Base-by-base conservation (phyloP, 805 yeast genomes). In the Lachancea waltii region DNA sequence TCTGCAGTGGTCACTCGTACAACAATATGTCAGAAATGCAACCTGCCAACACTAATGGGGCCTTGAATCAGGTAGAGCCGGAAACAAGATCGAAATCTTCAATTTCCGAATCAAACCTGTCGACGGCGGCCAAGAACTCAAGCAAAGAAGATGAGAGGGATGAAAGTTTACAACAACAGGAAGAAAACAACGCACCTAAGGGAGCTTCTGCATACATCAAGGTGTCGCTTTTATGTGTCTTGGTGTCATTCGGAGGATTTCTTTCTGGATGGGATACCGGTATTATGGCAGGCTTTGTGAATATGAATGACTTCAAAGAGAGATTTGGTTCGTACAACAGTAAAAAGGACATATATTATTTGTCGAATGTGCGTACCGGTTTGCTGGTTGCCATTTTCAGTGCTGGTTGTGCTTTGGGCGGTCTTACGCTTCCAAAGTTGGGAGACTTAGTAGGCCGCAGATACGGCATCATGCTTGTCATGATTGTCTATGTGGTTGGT, bases 341-440 rank as follows among this genome's bases (percentile, higher is more conserved):
- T 64, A 22, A 10, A 7, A 22, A 7, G 24, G 24, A 10, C 24
- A 10, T 8, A 60, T 56, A 77, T 47, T 52, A 83, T 33, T 96
- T 96, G 2, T 64, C 79, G 3, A 72, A 90, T n/a, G 71, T 85
- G 1, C 71, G 74, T 43, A 75, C 86, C 27, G 97, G 96, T 15
- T 74, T 90, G 2, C 81, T 87, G 72, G 94, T 87, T 10, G 86
- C 95, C 10, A 81, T 87, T 38, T 66, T 87, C 39, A 96, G 89
- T 60, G 72, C 87, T 21, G 96, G 97, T 29, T 95, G 95, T 0
- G 66, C 85, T 56, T 61, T 83, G 1, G 77, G 90, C 3, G 82
- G 95, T 3, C 64, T 89, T 11, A 56, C 75, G 33, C 85, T 85
- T 2, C 90, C 95, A 1, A 67, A 75, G 40, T 62, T 86, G 10